Percentiles rank a stretch among this genome's conserved stretches.
These are phyloP conservation scores for Raddia guianensis DNA, from an alignment of 176 grass and related monocot genomes.

Conservation along the genomic window DNA sequence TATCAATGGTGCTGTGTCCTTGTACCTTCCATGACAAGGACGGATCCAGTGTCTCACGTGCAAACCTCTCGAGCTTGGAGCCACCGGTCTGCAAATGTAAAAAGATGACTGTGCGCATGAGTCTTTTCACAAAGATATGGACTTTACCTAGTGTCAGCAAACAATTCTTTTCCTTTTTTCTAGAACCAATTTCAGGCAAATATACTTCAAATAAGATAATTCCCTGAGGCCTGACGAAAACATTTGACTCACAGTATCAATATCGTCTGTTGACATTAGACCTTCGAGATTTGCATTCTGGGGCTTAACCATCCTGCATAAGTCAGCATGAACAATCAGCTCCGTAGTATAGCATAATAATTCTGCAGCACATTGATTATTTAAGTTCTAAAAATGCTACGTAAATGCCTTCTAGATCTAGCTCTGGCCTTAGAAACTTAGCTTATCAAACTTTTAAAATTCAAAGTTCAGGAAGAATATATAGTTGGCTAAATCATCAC, in stretches of 20 bases:
- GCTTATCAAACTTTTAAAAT: background rate
- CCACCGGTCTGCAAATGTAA: conserved; percentile 55
- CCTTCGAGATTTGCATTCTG: conserved; percentile 57
- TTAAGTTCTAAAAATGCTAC: background rate
- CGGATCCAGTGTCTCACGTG: conserved; percentile 58
- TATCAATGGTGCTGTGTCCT: conserved; percentile 1
- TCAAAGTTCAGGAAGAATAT: background rate
- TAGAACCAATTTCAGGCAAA: conserved; percentile 8
- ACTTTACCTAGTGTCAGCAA: background rate
- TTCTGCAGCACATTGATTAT: background rate
- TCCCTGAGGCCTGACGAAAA: conserved; percentile 12
- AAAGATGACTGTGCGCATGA: background rate
- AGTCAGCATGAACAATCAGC: conserved; percentile 42
- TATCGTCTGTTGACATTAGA: conserved; percentile 51
- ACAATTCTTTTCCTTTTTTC: background rate
- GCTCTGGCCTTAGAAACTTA: background rate
- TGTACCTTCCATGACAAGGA: conserved; percentile 85
- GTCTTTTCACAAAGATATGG: conserved; percentile 17
- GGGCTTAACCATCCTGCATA: conserved; percentile 58
- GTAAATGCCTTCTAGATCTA: background rate
- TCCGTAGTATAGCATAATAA: background rate
- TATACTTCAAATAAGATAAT: background rate
- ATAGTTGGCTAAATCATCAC: background rate
- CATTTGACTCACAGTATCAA: conserved; percentile 50
- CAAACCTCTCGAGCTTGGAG: conserved; percentile 60